A percentile compares a stretch with the other conserved stretches of the same genome.
These are phyloP conservation scores for Wickerhamomyces rabaulensis DNA, from an alignment of 805 yeast genomes.

Conservation along the genomic window DNA sequence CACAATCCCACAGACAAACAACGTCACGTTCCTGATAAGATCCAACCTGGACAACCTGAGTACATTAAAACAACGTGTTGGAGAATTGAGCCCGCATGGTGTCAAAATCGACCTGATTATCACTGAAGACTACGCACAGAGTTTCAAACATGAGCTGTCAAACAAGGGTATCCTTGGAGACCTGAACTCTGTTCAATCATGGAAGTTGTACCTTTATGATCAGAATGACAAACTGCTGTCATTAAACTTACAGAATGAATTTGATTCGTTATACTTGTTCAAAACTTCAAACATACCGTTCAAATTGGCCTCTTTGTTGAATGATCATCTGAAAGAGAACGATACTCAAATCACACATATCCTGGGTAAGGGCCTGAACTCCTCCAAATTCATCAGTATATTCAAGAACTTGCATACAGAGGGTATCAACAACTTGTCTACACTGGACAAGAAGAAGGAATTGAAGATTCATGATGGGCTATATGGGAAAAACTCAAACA, in stretches of 20 bases:
- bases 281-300: conserved; percentile 26
- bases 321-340: conserved; percentile 38
- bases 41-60: conserved; percentile 16
- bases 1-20: conserved; percentile 7
- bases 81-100: conserved; percentile 10
- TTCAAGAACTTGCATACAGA: conserved; percentile 27
- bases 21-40: conserved; percentile 22
- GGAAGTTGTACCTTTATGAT: conserved; percentile 13
- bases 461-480: conserved; percentile 21
- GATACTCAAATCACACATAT: conserved; percentile 44
- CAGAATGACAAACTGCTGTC: conserved; percentile 7
- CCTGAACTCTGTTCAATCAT: conserved; percentile 8
- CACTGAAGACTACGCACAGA: conserved; percentile 32
- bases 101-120: conserved; percentile 21
- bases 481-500: conserved; percentile 31
- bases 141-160: conserved; percentile 30
- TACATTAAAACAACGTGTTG: conserved; percentile 12
- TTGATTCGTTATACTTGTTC: conserved; percentile 33
- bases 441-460: conserved; percentile 28
- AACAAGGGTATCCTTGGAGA: conserved; percentile 16
- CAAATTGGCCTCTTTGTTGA: conserved; percentile 33
- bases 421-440: conserved; percentile 28
- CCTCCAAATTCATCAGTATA: conserved; percentile 43
- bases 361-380: conserved; percentile 52
- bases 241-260: conserved; percentile 11